Conservation (phyloP, 2,329 filamentous ascomycete genomes). For the Pestalotiopsis sp. region DNA sequence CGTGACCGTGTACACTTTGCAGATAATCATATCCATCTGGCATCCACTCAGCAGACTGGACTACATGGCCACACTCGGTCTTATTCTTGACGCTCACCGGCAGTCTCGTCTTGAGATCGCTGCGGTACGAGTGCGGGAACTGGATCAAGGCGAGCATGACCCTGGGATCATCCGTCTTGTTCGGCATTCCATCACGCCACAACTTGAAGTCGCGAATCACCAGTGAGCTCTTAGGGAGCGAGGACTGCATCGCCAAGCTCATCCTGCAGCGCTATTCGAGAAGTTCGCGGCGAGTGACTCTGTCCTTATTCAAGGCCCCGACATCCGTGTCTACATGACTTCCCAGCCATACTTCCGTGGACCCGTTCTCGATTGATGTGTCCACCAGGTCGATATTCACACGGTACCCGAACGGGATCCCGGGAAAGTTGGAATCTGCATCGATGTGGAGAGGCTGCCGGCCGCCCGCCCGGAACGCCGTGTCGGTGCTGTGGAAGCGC, state of each 20-base stretch:
- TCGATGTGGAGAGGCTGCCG: conserved; percentile 46
- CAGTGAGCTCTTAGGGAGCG: conserved; percentile 45
- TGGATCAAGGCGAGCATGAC: conserved; percentile 45
- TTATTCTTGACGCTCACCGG: conserved; percentile 30
- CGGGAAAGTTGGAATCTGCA: conserved; percentile 47
- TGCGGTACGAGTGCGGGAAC: conserved; percentile 41
- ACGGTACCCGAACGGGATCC: conserved; percentile 49
- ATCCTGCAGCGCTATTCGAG: conserved; percentile 33
- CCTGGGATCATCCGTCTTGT: conserved; percentile 40
- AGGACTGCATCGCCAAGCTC: conserved; percentile 39
- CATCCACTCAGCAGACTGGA: no score
- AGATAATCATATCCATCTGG: conserved; percentile 39
- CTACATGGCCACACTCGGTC: conserved; percentile 37
- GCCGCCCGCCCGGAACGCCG: conserved; percentile 37
- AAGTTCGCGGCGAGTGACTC: conserved; percentile 33
- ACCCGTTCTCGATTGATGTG: conserved; percentile 46
- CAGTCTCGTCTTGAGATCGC: conserved; percentile 33
- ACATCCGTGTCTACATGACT: conserved; percentile 43
- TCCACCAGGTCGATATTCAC: conserved; percentile 50
- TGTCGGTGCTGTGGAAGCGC: conserved; percentile 42
- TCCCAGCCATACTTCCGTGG: conserved; percentile 54
- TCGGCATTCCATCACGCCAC: conserved; percentile 55
- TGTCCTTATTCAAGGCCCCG: conserved; percentile 25
- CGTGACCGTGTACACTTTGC: conserved; percentile 37
- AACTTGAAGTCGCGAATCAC: conserved; percentile 49